Base-by-base conservation (phyloP, 176 grass and related monocot genomes). In the Oryza officinalis region DNA sequence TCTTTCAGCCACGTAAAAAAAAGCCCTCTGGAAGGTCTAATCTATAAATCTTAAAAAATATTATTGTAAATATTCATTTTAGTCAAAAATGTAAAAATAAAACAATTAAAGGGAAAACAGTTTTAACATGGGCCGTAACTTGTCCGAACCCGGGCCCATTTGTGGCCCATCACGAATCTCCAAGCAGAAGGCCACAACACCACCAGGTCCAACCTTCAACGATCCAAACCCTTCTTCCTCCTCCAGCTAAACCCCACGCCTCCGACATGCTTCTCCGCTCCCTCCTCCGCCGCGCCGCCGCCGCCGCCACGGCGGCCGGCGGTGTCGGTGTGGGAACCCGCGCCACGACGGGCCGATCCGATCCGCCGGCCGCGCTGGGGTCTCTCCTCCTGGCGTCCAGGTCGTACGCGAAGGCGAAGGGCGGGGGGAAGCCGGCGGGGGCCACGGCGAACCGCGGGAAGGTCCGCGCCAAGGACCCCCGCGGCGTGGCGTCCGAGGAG, bases 381-480 rank as follows among this genome's bases (percentile, higher is more conserved):
- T 77, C 77, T 3, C 40, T 76, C 15, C 82, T 90, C 59, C 43
- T 77, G 2, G 33, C 78, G 1, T 89, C 85, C 63, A 89, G 96
- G 33, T 66, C 87, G 31, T 95, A 93, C 86, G 89, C 96, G 20
- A 97, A 92, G 85, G 86, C 63, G n/a, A 94, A 94, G 88, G 81
- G 71, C 9, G 88, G 89, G 80, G 81, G 65, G 63, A 99, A 98
- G 89, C 17, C 73, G 59, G 79, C 69, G 69, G 69, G 78, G 28
- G 59, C 81, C 65, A 79, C 84, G 35, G 78, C 76, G 13, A 70
- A 87, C 74, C 91, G 88, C 40, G 82, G 85, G 20, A 97, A 97
- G 89, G 33, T 87, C 52, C 82, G 83, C 26, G 82, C 40, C 67
- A 96, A 99, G 87, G 89, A 80, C 20, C 65, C 79, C 43, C 91